A percentile compares a stretch with the other conserved stretches of the same genome.
These are phyloP conservation scores for Paradendryphiella salina DNA, from an alignment of 2,329 filamentous ascomycete species.

Conservation along the genomic window DNA sequence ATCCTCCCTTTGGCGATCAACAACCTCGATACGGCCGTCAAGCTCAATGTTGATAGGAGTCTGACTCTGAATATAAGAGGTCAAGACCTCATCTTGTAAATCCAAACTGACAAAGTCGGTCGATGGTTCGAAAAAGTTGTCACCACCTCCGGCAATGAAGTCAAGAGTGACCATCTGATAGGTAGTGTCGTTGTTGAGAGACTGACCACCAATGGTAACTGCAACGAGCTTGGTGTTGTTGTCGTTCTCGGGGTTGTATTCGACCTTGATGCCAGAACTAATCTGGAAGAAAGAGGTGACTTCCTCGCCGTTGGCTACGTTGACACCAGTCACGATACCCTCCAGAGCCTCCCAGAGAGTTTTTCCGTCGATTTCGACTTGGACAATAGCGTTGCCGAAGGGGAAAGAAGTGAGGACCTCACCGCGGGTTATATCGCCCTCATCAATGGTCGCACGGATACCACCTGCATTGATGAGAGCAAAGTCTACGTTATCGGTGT, in stretches of 20 bases:
- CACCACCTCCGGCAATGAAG: constrained; percentile 63
- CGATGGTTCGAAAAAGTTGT: constrained; percentile 59
- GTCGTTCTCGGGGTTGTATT: constrained; percentile 59
- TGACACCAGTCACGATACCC: constrained; percentile 60
- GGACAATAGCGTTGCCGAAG: constrained; percentile 66
- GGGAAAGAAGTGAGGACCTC: constrained; percentile 67
- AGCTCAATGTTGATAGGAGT: constrained; percentile 57
- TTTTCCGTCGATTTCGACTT: constrained; percentile 58
- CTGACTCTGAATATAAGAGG: constrained; percentile 54
- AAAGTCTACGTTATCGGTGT: constrained; percentile 55
- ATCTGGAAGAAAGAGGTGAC: constrained; percentile 66
- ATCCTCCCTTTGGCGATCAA: constrained; percentile 26
- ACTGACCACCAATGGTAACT: constrained; percentile 55
- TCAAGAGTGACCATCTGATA: constrained; percentile 66
- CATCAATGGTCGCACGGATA: constrained; percentile 65
- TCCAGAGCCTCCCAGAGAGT: constrained; percentile 63
- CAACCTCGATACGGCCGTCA: constrained; percentile 52
- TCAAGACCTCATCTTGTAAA: constrained; percentile 59
- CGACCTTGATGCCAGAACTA: constrained; percentile 59
- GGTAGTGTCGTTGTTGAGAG: constrained; percentile 52
- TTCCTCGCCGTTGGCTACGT: constrained; percentile 57
- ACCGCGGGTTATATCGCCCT: constrained; percentile 64
- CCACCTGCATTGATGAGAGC: constrained; percentile 67
- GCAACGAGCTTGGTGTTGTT: constrained; percentile 58
- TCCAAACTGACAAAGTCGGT: constrained; percentile 55